These are phyloP conservation scores for Candida sithepensis DNA, from an alignment of 805 yeast species.

Conservation along the genomic window DNA sequence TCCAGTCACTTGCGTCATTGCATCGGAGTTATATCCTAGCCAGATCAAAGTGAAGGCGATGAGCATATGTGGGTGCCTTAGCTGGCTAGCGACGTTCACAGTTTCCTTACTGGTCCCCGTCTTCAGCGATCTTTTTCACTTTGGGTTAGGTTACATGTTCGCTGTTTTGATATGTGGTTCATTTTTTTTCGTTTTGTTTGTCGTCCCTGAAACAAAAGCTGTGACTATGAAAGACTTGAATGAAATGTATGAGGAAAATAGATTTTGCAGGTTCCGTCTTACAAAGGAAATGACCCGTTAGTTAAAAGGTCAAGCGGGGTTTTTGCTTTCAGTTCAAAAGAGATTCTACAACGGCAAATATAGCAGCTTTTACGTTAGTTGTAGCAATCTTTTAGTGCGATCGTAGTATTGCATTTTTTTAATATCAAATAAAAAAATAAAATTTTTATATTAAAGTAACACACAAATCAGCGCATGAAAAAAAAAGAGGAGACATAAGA, in stretches of 20 bases:
- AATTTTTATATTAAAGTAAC: not conserved
- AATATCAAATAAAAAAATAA: not conserved
- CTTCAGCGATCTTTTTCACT: conserved; percentile 57
- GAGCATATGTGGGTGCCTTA: conserved; percentile 55
- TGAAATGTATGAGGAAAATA: conserved; percentile 13
- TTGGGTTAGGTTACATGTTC: conserved; percentile 63
- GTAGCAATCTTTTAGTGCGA: too few species aligned
- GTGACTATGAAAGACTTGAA: conserved; percentile 22
- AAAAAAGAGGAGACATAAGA: not conserved
- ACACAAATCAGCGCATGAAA: not conserved
- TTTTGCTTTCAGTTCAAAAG: too few species aligned
- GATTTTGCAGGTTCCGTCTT: not conserved
- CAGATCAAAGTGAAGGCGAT: conserved; percentile 53
- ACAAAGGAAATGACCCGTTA: too few species aligned
- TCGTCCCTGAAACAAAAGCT: conserved; percentile 34
- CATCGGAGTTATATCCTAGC: conserved; percentile 63
- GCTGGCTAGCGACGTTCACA: conserved; percentile 62
- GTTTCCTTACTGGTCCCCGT: conserved; percentile 69
- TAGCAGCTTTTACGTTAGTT: too few species aligned
- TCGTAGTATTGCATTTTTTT: too few species aligned
- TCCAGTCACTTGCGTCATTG: conserved; percentile 62
- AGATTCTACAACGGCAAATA: too few species aligned
- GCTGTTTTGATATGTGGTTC: conserved; percentile 19
- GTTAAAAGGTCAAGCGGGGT: too few species aligned
- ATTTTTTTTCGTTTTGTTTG: conserved; percentile 21